These are phyloP conservation scores for Epicoccum sorghinum DNA, from an alignment of 2,329 filamentous ascomycete genomes.

Conservation along the genomic window DNA sequence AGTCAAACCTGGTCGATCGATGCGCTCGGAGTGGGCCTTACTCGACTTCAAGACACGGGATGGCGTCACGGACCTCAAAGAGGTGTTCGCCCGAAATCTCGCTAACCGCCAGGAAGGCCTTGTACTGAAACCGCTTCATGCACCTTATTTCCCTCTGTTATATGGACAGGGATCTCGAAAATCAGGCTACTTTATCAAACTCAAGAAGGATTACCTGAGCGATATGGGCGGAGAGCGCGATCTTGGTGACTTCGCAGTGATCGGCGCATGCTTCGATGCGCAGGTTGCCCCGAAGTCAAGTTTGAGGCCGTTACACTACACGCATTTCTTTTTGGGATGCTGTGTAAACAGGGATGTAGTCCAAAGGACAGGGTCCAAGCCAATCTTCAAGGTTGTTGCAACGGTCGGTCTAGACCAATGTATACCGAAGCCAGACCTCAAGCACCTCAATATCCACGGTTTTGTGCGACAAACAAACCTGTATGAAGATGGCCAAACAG, in stretches of 20 bases:
- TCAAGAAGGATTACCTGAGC: conserved; percentile 87
- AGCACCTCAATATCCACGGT: conserved; percentile 52
- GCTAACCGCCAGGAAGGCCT: conserved; percentile 74
- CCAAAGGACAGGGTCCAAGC: conserved; percentile 56
- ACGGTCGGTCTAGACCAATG: conserved; percentile 53
- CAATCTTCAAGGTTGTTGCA: conserved; percentile 71
- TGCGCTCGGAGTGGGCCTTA: conserved; percentile 69
- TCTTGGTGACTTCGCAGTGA: conserved; percentile 75
- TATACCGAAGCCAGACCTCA: conserved; percentile 53
- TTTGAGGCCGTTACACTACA: conserved; percentile 69
- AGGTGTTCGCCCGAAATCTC: conserved; percentile 69
- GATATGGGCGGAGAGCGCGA: conserved; percentile 73
- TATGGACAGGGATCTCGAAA: conserved; percentile 31
- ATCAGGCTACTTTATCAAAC: conserved; percentile 69
- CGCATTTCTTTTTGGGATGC: conserved; percentile 81
- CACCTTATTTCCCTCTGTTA: conserved; percentile 70
- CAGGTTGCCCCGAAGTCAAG: conserved; percentile 63
- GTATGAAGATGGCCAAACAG: conserved; percentile 23
- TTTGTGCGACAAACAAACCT: conserved; percentile 44
- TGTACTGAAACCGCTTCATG: conserved; percentile 76
- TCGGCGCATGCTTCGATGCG: conserved; percentile 76
- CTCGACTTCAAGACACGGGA: conserved; percentile 65
- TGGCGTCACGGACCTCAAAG: conserved; percentile 42
- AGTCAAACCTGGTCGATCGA: conserved; percentile 66
- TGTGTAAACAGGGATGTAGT: conserved; percentile 70